phyloP scores from a whole-genome alignment of 768 basidiomycete genomes.

The Psilocybe cubensis region DNA sequence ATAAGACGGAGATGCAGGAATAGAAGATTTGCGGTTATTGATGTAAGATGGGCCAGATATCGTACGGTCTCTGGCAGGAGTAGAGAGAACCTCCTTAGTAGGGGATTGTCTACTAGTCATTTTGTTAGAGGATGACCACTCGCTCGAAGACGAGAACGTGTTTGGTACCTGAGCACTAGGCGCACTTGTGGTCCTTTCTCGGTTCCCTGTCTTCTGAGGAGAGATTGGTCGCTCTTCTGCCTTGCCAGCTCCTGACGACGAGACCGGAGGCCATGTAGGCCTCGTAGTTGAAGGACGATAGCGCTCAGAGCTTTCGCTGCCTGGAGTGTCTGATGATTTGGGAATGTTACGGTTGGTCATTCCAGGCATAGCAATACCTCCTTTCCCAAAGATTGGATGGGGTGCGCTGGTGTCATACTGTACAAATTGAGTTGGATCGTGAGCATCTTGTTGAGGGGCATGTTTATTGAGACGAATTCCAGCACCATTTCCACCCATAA shows the following conservation, averaged over 20 bases:
- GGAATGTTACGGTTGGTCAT: slow-evolving; percentile 41
- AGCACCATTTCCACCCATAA: slow-evolving; percentile 79
- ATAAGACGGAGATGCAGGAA: slow-evolving; percentile 14
- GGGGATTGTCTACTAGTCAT: slow-evolving; percentile 20
- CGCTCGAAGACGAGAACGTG: slow-evolving; percentile 19
- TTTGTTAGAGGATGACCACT: slow-evolving; percentile 21
- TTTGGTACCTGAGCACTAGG: slow-evolving; percentile 29
- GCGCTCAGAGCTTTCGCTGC: slow-evolving; percentile 16
- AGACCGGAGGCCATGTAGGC: slow-evolving; percentile 25
- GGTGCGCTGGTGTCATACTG: slow-evolving; percentile 58
- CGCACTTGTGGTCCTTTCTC: slow-evolving; percentile 57
- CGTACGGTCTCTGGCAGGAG: slow-evolving; percentile 24
- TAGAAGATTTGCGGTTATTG: not conserved
- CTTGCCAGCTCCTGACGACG: slow-evolving; percentile 27
- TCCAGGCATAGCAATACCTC: slow-evolving; percentile 79
- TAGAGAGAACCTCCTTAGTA: slow-evolving; percentile 12
- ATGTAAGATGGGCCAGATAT: slow-evolving; percentile 23
- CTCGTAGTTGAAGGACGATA: slow-evolving; percentile 23
- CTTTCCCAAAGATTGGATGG: slow-evolving; percentile 78
- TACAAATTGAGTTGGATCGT: slow-evolving; percentile 68
- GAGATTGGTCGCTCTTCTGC: slow-evolving; percentile 40
- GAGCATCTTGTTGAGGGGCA: slow-evolving; percentile 70
- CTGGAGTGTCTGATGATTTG: slow-evolving; percentile 7
- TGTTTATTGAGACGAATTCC: slow-evolving; percentile 77
- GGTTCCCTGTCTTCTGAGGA: slow-evolving; percentile 41